phyloP scores from a whole-genome alignment of 140 eudicot genomes.

The Bidens hawaiensis region DNA sequence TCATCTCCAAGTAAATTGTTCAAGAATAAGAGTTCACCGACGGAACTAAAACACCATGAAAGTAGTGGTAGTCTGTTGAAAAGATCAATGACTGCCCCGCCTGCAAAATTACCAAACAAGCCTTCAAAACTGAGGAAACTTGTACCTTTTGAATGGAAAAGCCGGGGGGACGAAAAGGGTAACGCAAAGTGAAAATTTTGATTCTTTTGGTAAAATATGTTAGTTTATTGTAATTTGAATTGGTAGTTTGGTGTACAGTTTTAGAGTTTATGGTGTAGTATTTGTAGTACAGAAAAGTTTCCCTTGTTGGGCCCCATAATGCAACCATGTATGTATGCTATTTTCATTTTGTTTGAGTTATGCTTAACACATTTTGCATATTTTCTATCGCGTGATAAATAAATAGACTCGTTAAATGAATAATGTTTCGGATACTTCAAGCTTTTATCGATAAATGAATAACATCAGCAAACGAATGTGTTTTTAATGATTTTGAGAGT shows the following conservation, averaged over 20 bases:
- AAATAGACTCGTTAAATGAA: too few relatives aligned
- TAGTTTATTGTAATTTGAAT: conserved; percentile 25
- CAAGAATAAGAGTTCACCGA: conserved; percentile 34
- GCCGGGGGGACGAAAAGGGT: conserved; percentile 34
- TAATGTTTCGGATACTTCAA: too few relatives aligned
- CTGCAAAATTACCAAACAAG: conserved; percentile 41
- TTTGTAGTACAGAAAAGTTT: conserved; percentile 29
- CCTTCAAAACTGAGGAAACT: conserved; percentile 59
- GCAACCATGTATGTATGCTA: conserved; percentile 29
- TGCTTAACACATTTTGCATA: not conserved
- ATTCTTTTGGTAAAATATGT: conserved; percentile 33
- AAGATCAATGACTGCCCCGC: conserved; percentile 40
- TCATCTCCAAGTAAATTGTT: conserved; percentile 54
- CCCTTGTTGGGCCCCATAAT: conserved; percentile 36
- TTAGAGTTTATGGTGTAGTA: conserved; percentile 33
- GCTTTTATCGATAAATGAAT: too few relatives aligned
- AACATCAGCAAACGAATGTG: too few relatives aligned
- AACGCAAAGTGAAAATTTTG: conserved; percentile 24
- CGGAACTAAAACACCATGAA: conserved; percentile 32
- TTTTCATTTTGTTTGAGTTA: not conserved
- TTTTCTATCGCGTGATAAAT: too few relatives aligned
- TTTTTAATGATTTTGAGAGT: too few relatives aligned
- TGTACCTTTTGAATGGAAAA: conserved; percentile 53
- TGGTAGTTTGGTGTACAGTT: conserved; percentile 31
- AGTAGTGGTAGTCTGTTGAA: conserved; percentile 32